Evolutionary conservation across 345 rosid genomes (phyloP), one percentile per base, ranked within the genome.

Genomic region (Nephelium lappaceum): DNA sequence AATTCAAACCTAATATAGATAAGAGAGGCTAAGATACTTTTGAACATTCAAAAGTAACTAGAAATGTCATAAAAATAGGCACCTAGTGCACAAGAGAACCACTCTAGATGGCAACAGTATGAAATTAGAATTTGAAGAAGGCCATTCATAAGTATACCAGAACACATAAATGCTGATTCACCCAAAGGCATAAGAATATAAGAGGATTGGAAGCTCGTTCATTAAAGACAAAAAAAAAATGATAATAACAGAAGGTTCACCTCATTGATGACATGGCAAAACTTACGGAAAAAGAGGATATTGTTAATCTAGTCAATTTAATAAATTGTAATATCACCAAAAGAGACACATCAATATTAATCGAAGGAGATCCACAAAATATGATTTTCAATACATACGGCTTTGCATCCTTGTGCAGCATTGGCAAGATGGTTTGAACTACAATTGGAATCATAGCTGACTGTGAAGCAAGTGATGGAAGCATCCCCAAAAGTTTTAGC

Each of bases 391-490:
- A 84, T 61, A 84, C 97, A 60, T 87, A 95, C 98, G 81, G 87
- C 45, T 89, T 91, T 70, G 86, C 84, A 85, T 86, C 85, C 84
- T 85, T 91, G 77, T 82, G 91, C 82, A 95, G 86, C 95, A 93
- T 92, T 63, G 97, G 98, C 85, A 89, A 76, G 76, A 95, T 84
- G 67, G 93, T 90, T 82, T 93, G 98, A 85, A 95, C 86, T 58
- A 93, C 83, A 66, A 95, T 89, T 43, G 98, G 98, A 87, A 91
- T 80, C 98, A 95, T 93, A 72, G 86, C 86, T 69, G 89, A 88
- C 70, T 92, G 93, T 43, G 97, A 88, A 85, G 98, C 98, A 70
- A 95, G 88, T 69, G 92, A 89, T 42, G 98, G 98, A 80, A 95
- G 93, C 87, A 93, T 74, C 58, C 92, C 85, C 86, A 95, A 77